Conservation (phyloP, 495 filamentous ascomycete species). For the Penicillium maclennaniae region DNA sequence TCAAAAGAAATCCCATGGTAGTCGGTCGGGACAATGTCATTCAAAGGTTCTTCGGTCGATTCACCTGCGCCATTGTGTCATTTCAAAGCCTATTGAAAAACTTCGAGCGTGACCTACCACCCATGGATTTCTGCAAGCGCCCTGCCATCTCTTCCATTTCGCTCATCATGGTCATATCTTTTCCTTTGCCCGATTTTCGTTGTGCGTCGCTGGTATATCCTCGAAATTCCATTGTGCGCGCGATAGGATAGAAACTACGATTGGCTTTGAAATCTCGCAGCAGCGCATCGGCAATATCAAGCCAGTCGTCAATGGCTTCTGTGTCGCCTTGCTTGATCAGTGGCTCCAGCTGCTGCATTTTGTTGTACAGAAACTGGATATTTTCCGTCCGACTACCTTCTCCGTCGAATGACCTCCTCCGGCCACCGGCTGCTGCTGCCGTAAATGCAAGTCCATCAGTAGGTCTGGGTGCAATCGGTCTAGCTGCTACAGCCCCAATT, state of each 20-base stretch:
- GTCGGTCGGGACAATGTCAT: slow-evolving; percentile 48
- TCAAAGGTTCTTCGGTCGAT: slow-evolving; percentile 25
- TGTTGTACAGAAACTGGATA: slow-evolving; percentile 54
- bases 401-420: slow-evolving; percentile 17
- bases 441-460: slow-evolving; percentile 17
- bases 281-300: slow-evolving; percentile 68
- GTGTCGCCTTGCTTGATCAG: slow-evolving; percentile 48
- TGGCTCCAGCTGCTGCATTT: slow-evolving; percentile 50
- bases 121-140: slow-evolving; percentile 54
- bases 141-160: slow-evolving; percentile 67
- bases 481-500: slow-evolving; percentile 16
- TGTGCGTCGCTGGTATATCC: slow-evolving; percentile 54
- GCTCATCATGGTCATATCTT: slow-evolving; percentile 38
- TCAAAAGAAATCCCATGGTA: slow-evolving; percentile 78
- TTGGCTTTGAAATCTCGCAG: slow-evolving; percentile 76
- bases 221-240: slow-evolving; percentile 65
- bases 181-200: slow-evolving; percentile 37
- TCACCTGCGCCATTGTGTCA: slow-evolving; percentile 17
- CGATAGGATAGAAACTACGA: slow-evolving; percentile 71
- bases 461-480: slow-evolving; percentile 27
- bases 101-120: slow-evolving; percentile 42
- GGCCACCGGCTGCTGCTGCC: slow-evolving; percentile 14
- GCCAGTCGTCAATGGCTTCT: slow-evolving; percentile 60
- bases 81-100: neutral
- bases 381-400: slow-evolving; percentile 47